Percentiles rank a stretch among this genome's conserved stretches.
These are phyloP conservation scores for Xylaria polymorpha DNA, from an alignment of 2,329 filamentous ascomycete genomes.

Conservation along the genomic window DNA sequence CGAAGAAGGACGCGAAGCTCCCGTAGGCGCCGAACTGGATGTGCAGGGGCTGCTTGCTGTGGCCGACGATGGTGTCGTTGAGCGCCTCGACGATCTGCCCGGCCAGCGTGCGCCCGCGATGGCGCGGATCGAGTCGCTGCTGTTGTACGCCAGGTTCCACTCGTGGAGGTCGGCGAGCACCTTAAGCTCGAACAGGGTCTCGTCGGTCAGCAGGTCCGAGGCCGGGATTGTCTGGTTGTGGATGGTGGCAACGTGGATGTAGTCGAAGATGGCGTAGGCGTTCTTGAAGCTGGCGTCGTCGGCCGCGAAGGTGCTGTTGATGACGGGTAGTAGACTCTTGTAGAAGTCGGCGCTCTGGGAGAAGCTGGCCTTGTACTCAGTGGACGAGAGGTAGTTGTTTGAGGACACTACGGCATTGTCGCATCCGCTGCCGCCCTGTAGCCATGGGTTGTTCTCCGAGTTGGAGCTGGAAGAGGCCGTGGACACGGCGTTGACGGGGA, in stretches of 20 bases:
- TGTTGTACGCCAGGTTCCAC: slow-evolving; percentile 85
- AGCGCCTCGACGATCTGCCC: slow-evolving; percentile 66
- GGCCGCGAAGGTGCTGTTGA: slow-evolving; percentile 63
- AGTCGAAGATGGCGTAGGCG: slow-evolving; percentile 71
- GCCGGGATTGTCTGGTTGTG: slow-evolving; percentile 71
- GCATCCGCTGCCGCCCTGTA: slow-evolving; percentile 69
- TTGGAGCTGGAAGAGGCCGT: slow-evolving; percentile 66
- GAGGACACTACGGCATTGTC: slow-evolving; percentile 65
- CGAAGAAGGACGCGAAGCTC: slow-evolving; percentile 72
- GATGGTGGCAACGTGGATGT: slow-evolving; percentile 69
- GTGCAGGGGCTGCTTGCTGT: slow-evolving; percentile 55
- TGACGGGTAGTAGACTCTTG: slow-evolving; percentile 63
- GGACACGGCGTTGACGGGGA: slow-evolving; percentile 74
- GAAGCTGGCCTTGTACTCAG: slow-evolving; percentile 58
- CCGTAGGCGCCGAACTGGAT: slow-evolving; percentile 72
- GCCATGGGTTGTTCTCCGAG: slow-evolving; percentile 67
- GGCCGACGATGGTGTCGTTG: slow-evolving; percentile 60
- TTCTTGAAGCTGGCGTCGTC: slow-evolving; percentile 66
- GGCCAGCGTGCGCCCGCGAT: slow-evolving; percentile 69
- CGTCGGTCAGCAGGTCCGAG: slow-evolving; percentile 67
- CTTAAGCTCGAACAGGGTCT: slow-evolving; percentile 71
- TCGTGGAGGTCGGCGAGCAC: slow-evolving; percentile 84
- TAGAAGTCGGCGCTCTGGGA: slow-evolving; percentile 71
- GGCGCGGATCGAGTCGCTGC: slow-evolving; percentile 72
- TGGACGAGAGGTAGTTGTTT: slow-evolving; percentile 64